phyloP scores from a whole-genome alignment of 2,329 filamentous ascomycete genomes.

The Hymenoscyphus fructigenus region DNA sequence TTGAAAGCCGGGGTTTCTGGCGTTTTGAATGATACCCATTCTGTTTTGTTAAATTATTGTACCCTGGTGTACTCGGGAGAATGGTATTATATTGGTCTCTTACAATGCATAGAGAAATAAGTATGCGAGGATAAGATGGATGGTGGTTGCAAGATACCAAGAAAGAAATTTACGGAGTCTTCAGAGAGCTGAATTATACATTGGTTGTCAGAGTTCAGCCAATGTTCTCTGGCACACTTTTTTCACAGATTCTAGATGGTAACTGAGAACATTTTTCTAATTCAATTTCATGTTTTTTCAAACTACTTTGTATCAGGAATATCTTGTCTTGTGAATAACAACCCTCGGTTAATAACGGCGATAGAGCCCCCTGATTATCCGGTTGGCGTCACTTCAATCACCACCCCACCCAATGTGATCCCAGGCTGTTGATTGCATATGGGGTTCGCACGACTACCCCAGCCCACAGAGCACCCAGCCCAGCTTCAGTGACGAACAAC shows the following conservation, averaged over 20 bases:
- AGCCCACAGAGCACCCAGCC: background rate
- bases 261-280: background rate
- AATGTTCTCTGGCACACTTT: background rate
- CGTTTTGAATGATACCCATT: slow-evolving; percentile 18
- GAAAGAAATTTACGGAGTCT: background rate
- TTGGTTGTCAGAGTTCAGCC: background rate
- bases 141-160: background rate
- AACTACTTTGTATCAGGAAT: too few species aligned
- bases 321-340: background rate
- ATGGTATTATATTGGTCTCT: background rate
- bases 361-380: background rate
- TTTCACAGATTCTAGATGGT: too few species aligned
- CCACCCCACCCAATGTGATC: background rate
- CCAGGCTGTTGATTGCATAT: background rate
- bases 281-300: background rate
- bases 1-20: slow-evolving; percentile 16
- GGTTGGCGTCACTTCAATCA: background rate
- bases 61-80: background rate
- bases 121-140: background rate
- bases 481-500: slow-evolving; percentile 1
- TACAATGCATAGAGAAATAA: background rate
- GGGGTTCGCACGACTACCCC: background rate
- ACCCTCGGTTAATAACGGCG: background rate
- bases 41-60: slow-evolving; percentile 2
- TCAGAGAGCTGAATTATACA: background rate